phyloP scores from a whole-genome alignment of 169 alveolate genomes.

The Eimeria acervulina region DNA sequence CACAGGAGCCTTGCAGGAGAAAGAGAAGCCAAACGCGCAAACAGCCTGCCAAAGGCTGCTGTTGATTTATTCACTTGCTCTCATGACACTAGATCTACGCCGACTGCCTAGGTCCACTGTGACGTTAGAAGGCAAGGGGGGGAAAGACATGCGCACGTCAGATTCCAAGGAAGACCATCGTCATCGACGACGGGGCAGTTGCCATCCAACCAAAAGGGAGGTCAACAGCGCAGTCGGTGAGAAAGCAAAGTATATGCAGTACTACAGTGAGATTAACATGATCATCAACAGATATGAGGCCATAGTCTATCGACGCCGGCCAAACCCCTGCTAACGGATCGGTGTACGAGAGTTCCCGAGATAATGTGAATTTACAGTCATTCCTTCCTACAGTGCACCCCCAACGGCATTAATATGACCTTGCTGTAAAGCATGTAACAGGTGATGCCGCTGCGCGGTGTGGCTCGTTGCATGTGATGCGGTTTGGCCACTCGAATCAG shows the following conservation, averaged over 20 bases:
- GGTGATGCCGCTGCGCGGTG: not conserved
- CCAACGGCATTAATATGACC: not conserved
- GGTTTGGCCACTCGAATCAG: not conserved
- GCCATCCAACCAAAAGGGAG: not conserved
- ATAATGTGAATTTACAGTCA: not conserved
- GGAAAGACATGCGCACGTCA: not conserved
- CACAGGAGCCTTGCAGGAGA: slow-evolving; percentile 91
- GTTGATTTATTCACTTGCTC: not conserved
- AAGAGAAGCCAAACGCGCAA: slow-evolving; percentile 61
- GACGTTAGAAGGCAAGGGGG: not conserved
- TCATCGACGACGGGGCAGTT: not conserved
- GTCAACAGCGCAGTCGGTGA: not conserved
- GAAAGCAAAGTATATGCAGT: not conserved
- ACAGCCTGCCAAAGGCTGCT: slow-evolving; percentile 69
- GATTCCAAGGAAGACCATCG: not conserved
- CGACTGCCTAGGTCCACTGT: not conserved
- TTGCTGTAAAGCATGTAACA: not conserved
- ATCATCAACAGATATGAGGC: not conserved
- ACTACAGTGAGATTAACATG: not conserved
- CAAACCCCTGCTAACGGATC: slow-evolving; percentile 6
- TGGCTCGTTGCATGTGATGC: not conserved
- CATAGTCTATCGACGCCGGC: not conserved
- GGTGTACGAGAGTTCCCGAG: slow-evolving; percentile 28
- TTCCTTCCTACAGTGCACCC: not conserved
- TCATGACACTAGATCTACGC: not conserved